These are phyloP conservation scores for Pseudonitzschia multiseries DNA, from an alignment of 108 stramenopile genomes.

Conservation along the genomic window DNA sequence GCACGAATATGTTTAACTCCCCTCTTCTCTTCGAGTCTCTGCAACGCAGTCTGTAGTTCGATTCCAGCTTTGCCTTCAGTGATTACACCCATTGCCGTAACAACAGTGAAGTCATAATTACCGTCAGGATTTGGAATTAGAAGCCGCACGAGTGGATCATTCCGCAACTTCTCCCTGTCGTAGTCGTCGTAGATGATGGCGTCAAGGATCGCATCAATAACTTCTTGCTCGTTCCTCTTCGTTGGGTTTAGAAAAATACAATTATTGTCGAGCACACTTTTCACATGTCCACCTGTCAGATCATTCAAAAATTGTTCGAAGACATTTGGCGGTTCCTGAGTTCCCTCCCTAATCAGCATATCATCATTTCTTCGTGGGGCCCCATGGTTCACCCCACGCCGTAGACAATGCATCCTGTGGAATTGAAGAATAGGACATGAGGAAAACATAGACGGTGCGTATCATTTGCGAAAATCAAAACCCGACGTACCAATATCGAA, in stretches of 20 bases:
- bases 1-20: constrained; percentile 75
- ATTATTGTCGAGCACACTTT: constrained; percentile 21
- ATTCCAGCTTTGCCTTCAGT: constrained; percentile 85
- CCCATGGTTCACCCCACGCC: constrained; percentile 29
- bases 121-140: constrained; percentile 79
- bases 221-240: constrained; percentile 59
- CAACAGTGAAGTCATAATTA: constrained; percentile 80
- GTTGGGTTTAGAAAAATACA: constrained; percentile 57
- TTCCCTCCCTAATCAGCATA: background rate
- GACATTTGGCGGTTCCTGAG: constrained; percentile 1
- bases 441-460: background rate
- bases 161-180: constrained; percentile 54
- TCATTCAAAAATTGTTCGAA: constrained; percentile 16
- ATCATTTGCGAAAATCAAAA: background rate
- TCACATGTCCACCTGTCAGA: background rate
- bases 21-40: constrained; percentile 63
- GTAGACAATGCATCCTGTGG: constrained; percentile 31
- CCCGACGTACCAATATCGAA: constrained; percentile 62
- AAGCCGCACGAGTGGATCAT: constrained; percentile 72
- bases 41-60: constrained; percentile 68
- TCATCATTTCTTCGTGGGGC: constrained; percentile 26
- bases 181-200: constrained; percentile 67
- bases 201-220: constrained; percentile 86
- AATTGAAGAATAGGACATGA: background rate
- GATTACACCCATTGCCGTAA: constrained; percentile 88